These are phyloP conservation scores for Colletotrichum simmondsii DNA, from an alignment of 2,329 filamentous ascomycete genomes.

Conservation along the genomic window DNA sequence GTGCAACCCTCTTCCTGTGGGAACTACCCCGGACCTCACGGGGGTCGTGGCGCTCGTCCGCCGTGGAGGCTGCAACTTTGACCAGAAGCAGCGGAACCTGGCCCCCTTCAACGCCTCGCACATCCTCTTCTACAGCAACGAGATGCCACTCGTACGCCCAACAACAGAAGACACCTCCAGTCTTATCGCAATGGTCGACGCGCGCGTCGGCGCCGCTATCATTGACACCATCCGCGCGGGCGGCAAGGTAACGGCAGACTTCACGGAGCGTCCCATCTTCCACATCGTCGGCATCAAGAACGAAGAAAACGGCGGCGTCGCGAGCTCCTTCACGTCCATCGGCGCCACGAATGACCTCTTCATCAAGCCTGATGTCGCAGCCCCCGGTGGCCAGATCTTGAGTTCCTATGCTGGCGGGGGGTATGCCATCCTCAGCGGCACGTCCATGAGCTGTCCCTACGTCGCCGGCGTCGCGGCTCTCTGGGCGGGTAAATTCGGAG, in stretches of 20 bases:
- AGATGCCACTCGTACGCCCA: conserved; percentile 30
- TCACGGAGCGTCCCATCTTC: conserved; percentile 29
- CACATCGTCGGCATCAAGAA: conserved; percentile 36
- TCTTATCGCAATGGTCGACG: conserved; percentile 32
- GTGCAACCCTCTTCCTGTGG: conserved; percentile 50
- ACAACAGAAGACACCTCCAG: conserved; percentile 11
- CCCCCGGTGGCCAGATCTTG: conserved; percentile 53
- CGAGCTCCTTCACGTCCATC: conserved; percentile 51
- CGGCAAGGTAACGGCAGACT: conserved; percentile 35
- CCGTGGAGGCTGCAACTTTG: conserved; percentile 50
- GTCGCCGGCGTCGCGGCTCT: conserved; percentile 51
- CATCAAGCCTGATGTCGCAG: conserved; percentile 50
- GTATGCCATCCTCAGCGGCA: conserved; percentile 56
- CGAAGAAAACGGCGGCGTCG: conserved; percentile 42
- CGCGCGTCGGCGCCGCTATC: conserved; percentile 34
- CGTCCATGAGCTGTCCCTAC: conserved; percentile 58
- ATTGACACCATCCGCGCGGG: conserved; percentile 33
- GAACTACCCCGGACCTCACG: conserved; percentile 49
- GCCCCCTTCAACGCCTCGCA: conserved; percentile 51
- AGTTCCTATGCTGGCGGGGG: conserved; percentile 48
- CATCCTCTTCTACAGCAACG: conserved; percentile 52
- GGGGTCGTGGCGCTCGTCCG: conserved; percentile 53
- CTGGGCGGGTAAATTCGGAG: conserved; percentile 49
- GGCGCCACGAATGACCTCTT: conserved; percentile 51
- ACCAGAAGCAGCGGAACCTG: conserved; percentile 48